Percentiles rank a stretch among this genome's conserved stretches.
Conservation (phyloP, 129 eudicot species). For the Tagetes erecta region DNA sequence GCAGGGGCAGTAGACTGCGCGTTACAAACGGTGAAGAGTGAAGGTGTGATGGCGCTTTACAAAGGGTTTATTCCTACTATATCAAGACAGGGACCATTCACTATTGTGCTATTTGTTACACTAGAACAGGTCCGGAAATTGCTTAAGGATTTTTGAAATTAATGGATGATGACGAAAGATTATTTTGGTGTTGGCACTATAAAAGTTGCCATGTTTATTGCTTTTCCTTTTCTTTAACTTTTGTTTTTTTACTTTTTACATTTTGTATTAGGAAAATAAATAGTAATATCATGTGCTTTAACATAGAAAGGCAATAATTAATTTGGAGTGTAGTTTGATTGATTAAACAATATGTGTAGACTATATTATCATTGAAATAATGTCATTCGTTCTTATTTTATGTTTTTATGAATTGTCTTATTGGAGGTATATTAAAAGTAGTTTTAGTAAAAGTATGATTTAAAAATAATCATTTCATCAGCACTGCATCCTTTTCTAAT, state of each 20-base stretch:
- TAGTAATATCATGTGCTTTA: not conserved
- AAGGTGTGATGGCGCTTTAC: slow-evolving; percentile 77
- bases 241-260: not conserved
- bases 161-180: slow-evolving; percentile 41
- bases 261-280: slow-evolving; percentile 1
- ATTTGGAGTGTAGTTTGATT: not conserved
- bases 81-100: slow-evolving; percentile 91
- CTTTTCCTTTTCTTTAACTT: not conserved
- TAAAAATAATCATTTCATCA: not conserved
- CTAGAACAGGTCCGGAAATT: slow-evolving; percentile 82
- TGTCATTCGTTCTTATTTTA: not conserved
- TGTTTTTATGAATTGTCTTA: not conserved
- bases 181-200: not conserved
- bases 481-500: not conserved
- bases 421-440: not conserved
- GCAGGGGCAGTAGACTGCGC: slow-evolving; percentile 72
- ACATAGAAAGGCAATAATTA: not conserved
- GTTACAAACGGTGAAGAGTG: slow-evolving; percentile 53
- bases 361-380: not conserved
- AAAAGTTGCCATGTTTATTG: slow-evolving; percentile 10
- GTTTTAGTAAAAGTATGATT: not conserved
- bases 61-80: slow-evolving; percentile 88
- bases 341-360: not conserved
- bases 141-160: slow-evolving; percentile 68
- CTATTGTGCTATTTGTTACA: slow-evolving; percentile 85